phyloP scores from a whole-genome alignment of 176 grass and related monocot genomes.

The Raddia distichophylla region DNA sequence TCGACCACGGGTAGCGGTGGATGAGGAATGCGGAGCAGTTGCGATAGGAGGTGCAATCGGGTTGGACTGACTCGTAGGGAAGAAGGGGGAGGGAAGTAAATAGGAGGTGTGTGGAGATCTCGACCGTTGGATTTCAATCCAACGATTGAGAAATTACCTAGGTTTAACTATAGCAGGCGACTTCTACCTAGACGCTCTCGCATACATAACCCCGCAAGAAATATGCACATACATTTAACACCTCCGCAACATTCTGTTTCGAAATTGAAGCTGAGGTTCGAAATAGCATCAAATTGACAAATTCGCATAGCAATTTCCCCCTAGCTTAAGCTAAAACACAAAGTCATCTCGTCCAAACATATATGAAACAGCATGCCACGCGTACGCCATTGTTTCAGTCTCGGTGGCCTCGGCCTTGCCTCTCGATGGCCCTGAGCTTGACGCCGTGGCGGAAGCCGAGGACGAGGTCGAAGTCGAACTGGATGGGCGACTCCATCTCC shows the following conservation, averaged over 20 bases:
- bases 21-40: too few species aligned
- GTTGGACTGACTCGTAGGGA: too few species aligned
- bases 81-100: too few species aligned
- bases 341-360: background rate
- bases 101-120: too few species aligned
- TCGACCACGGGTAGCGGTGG: too few species aligned
- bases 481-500: constrained; percentile 72
- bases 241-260: background rate
- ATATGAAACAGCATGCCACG: background rate
- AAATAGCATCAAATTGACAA: background rate
- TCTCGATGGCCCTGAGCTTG: constrained; percentile 72
- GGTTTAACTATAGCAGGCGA: too few species aligned
- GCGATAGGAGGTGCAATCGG: too few species aligned
- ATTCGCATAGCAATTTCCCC: background rate
- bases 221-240: background rate
- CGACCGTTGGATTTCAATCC: too few species aligned
- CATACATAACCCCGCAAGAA: background rate
- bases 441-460: constrained; percentile 81
- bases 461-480: constrained; percentile 87
- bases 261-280: background rate
- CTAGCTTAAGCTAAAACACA: background rate
- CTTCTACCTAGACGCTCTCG: too few species aligned
- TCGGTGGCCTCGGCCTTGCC: background rate
- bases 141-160: too few species aligned
- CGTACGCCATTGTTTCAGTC: background rate